Evolutionary conservation across 441 rosid genomes (phyloP).

Genomic region (Gossypium davidsonii): DNA sequence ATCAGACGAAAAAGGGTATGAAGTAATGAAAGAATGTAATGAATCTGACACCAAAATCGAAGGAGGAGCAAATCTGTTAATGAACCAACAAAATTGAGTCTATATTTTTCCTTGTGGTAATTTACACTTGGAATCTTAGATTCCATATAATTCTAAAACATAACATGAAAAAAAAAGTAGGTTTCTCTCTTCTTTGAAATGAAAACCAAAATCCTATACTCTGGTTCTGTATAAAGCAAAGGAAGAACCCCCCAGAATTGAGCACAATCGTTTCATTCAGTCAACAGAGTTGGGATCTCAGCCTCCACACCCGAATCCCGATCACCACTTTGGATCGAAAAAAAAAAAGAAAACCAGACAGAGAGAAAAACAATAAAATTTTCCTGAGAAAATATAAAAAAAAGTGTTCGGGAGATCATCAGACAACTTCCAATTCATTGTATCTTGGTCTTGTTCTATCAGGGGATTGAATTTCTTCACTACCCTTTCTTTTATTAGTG

Average conservation of each 20-base stretch:
- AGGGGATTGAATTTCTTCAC: conserved; percentile 28
- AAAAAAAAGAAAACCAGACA: not conserved
- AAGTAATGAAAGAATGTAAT: not conserved
- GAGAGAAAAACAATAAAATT: not conserved
- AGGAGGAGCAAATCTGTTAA: not conserved
- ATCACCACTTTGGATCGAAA: not conserved
- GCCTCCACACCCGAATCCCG: not conserved
- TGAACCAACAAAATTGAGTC: conserved; percentile 4
- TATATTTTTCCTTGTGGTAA: conserved; percentile 1
- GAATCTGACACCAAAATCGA: not conserved
- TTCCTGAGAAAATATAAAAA: not conserved
- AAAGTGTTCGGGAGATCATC: not conserved
- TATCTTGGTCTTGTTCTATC: conserved; percentile 35
- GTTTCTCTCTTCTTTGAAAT: not conserved
- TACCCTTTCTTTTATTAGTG: conserved; percentile 30
- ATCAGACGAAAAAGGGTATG: not conserved
- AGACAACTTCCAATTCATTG: conserved; percentile 21
- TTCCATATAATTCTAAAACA: not conserved
- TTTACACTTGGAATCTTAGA: not conserved
- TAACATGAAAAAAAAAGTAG: not conserved
- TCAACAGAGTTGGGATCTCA: not conserved
- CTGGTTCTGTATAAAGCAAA: not conserved
- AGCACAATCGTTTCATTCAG: too few relatives aligned
- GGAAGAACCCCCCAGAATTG: too few relatives aligned
- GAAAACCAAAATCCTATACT: conserved; percentile 1